Base-by-base conservation (phyloP, 2,329 filamentous ascomycete genomes). In the Aspergillus caelatus region DNA sequence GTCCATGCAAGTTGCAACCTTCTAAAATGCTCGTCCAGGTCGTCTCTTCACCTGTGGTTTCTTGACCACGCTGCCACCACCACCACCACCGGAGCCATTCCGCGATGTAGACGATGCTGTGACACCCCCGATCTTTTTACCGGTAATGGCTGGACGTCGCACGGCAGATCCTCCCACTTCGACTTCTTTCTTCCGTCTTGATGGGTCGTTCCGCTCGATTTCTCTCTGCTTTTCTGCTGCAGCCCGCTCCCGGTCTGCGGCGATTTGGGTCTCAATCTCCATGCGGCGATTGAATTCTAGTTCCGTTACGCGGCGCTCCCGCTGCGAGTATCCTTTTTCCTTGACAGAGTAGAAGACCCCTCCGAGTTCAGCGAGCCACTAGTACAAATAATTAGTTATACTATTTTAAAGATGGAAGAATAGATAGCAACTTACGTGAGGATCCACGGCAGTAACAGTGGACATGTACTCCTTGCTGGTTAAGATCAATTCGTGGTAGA, bases 381-480 rank as follows among this genome's bases (percentile, higher is more conserved):
- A 56, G 11, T 50, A 55, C 3, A 39, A 32, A 19, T 66, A 58
- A 58, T 62, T 60, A 61, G 43, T 32, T 36, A 28, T 21, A 7
- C 9, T 8, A 0, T 26, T 21, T n/a, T 9, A 39, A n/a, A 21
- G 26, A 43, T 4, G 28, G 3, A 16, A 10, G 11, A 50, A 32
- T 46, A 21, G 46, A 60, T 28, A 45, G 46, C 14, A 19, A 75
- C 79, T 77, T 78, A 81, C 79, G 75, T 96, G 93, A 58, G 95
- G 94, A 76, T 99, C 95, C 1, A 99, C 95, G 1, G 93, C 88
- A 5, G 95, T 99, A 11, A 99, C 95, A 5, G 93, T 97, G 3
- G 92, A 96, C 89, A 99, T 97, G 82, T 98, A 99, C 76, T 98
- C 95, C 76, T 97, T 97, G 62, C 90, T 92, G 0, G 95, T 99